phyloP scores from a whole-genome alignment of 2,329 filamentous ascomycete species.

The Arthrinium phaeospermum region DNA sequence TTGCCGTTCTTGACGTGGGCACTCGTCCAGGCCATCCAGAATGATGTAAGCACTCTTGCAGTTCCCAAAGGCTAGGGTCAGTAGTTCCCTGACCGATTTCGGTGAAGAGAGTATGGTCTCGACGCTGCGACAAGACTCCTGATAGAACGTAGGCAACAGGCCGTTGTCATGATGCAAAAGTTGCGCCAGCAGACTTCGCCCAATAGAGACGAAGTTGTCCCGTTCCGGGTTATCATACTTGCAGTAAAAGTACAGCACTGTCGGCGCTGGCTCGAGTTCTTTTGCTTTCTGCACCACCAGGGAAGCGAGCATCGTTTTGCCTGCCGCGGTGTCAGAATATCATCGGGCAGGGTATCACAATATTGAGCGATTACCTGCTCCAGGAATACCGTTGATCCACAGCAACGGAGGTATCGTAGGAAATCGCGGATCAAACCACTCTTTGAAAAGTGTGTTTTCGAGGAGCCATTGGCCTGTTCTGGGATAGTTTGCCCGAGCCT shows the following conservation, averaged over 20 bases:
- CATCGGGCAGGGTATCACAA: not conserved
- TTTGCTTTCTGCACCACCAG: constrained; percentile 35
- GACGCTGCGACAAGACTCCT: constrained; percentile 24
- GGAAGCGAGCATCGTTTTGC: constrained; percentile 42
- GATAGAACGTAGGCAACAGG: constrained; percentile 25
- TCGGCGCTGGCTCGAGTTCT: constrained; percentile 24
- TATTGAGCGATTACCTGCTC: constrained; percentile 32
- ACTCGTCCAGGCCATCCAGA: constrained; percentile 45
- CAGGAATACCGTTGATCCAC: constrained; percentile 35
- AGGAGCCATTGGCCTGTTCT: constrained; percentile 32
- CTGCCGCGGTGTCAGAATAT: constrained; percentile 25
- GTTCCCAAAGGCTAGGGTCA: constrained; percentile 32
- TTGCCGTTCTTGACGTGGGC: constrained; percentile 34
- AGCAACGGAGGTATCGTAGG: constrained; percentile 29
- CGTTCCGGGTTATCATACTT: constrained; percentile 32
- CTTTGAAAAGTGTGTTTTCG: constrained; percentile 24
- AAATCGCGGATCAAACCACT: constrained; percentile 30
- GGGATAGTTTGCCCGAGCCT: constrained; percentile 25
- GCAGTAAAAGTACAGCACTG: constrained; percentile 40
- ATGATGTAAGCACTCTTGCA: constrained; percentile 38
- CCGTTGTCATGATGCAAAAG: constrained; percentile 23
- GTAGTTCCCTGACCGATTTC: constrained; percentile 25
- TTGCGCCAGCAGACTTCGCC: constrained; percentile 26
- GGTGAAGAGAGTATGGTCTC: constrained; percentile 27
- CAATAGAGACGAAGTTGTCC: constrained; percentile 34